Conservation (phyloP, 2,329 filamentous ascomycete genomes). For the Ustulina deusta region DNA sequence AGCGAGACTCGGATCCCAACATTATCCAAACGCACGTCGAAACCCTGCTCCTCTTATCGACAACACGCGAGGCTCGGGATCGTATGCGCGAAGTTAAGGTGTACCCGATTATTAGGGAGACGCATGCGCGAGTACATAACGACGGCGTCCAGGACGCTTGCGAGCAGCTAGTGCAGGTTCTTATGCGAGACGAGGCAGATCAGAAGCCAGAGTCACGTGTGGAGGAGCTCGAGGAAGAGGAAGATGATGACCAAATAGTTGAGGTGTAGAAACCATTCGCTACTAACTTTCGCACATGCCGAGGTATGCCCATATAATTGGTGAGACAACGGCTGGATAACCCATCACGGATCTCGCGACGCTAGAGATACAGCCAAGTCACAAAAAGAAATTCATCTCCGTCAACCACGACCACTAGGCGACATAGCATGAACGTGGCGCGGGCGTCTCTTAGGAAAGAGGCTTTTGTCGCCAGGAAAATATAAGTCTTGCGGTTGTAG, state of each 20-base stretch:
- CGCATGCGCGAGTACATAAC: conserved; percentile 81
- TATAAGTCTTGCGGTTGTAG: not conserved
- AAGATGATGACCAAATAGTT: conserved; percentile 65
- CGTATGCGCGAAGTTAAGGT: conserved; percentile 80
- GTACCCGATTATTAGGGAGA: conserved; percentile 90
- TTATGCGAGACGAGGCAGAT: conserved; percentile 82
- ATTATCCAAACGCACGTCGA: conserved; percentile 91
- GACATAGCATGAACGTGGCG: not conserved
- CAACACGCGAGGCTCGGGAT: conserved; percentile 80
- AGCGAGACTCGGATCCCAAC: conserved; percentile 78
- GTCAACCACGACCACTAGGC: not conserved
- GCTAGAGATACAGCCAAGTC: not conserved
- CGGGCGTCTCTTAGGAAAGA: not conserved
- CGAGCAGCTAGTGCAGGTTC: conserved; percentile 88
- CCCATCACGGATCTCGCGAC: not conserved
- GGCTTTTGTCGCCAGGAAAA: not conserved
- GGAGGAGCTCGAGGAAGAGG: conserved; percentile 55
- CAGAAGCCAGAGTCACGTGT: conserved; percentile 55
- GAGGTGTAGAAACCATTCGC: conserved; percentile 59
- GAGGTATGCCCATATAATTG: conserved; percentile 25
- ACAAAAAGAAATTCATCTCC: not conserved
- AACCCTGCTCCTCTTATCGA: conserved; percentile 85
- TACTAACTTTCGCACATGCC: conserved; percentile 6
- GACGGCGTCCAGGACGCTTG: conserved; percentile 86
- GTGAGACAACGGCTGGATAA: not conserved